Base-by-base conservation (phyloP, 306 rosid species). In the Leucaena leucocephala region DNA sequence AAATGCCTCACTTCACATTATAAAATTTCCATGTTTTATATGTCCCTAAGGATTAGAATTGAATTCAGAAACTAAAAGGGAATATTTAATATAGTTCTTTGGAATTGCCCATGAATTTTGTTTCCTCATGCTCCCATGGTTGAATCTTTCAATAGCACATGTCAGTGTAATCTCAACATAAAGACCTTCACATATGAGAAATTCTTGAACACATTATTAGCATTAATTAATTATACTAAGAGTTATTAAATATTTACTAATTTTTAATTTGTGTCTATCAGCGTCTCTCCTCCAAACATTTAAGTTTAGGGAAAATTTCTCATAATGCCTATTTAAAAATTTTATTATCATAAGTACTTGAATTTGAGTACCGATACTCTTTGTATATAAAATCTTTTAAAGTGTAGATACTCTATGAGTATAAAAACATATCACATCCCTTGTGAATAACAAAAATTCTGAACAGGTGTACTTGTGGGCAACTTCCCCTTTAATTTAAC, bases 1-100 rank as follows among this genome's bases (percentile, higher is more conserved):
- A 48, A 22, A 77, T 68, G 75, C 59, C 70, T 44, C 40, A 62
- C 78, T 82, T 84, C 75, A 54, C 44, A 79, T 66, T 84, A 71
- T 70, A 57, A 48, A 81, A 82, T 77, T 61, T 68, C 46, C 74
- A 71, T 68, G 71, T 72, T 55, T 76, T 68, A 35, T 52, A 36
- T 78, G 55, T 75, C 59, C 75, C 57, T 64, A 27, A 63, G 55
- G 77, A 74, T 67, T 66, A 78, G 58, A 72, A 45, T 55, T 59
- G 66, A 27, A 46, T 15, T 36, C 8, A 35, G 49, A 40, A 49
- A 19, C 38, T 42, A 1, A 68, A n/a, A 42, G 50, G 35, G 40
- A 42, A 19, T 11, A 10, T 9, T 9, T 68, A 5, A 42, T 43
- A 19, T 42, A 43, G 11, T 39, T 66, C 50, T 66, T 59, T 59